Percentiles rank a stretch among this genome's conserved stretches.
phyloP scores from a whole-genome alignment of 805 yeast genomes.

The Maudiozyma turicensis region DNA sequence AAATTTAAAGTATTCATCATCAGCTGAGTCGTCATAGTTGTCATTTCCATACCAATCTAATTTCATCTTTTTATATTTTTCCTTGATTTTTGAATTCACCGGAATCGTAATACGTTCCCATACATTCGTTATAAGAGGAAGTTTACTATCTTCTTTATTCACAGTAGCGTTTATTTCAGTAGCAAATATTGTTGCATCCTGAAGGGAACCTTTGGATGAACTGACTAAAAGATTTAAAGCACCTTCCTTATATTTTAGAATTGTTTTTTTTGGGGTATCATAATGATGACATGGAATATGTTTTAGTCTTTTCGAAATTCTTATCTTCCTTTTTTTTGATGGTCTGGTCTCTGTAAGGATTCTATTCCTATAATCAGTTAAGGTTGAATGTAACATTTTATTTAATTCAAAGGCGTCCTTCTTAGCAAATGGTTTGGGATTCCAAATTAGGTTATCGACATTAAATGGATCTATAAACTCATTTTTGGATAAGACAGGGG shows the following conservation, averaged over 20 bases:
- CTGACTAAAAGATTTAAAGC: slow-evolving; percentile 21
- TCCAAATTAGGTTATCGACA: slow-evolving; percentile 5
- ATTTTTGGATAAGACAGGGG: slow-evolving; percentile 10
- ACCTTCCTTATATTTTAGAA: slow-evolving; percentile 11
- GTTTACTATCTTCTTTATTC: slow-evolving; percentile 8
- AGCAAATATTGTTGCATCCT: slow-evolving; percentile 27
- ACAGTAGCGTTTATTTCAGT: slow-evolving; percentile 24
- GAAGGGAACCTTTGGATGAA: slow-evolving; percentile 22
- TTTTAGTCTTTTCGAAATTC: neutral
- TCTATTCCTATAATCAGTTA: neutral
- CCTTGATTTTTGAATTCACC: slow-evolving; percentile 20
- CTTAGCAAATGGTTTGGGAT: slow-evolving; percentile 4
- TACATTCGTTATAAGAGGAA: slow-evolving; percentile 17
- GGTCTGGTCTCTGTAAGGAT: neutral
- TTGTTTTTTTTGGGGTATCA: slow-evolving; percentile 15
- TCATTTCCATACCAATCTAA: slow-evolving; percentile 12
- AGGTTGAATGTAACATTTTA: slow-evolving; percentile 11
- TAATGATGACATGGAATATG: slow-evolving; percentile 13
- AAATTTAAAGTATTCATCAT: slow-evolving; percentile 3
- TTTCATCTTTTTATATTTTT: slow-evolving; percentile 15
- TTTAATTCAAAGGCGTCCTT: slow-evolving; percentile 12
- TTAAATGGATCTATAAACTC: slow-evolving; percentile 10
- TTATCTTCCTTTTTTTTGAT: neutral
- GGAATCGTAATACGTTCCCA: slow-evolving; percentile 26
- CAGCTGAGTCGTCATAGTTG: slow-evolving; percentile 5